These are phyloP conservation scores for Pistacia atlantica DNA, from an alignment of 345 rosid species.

Conservation along the genomic window DNA sequence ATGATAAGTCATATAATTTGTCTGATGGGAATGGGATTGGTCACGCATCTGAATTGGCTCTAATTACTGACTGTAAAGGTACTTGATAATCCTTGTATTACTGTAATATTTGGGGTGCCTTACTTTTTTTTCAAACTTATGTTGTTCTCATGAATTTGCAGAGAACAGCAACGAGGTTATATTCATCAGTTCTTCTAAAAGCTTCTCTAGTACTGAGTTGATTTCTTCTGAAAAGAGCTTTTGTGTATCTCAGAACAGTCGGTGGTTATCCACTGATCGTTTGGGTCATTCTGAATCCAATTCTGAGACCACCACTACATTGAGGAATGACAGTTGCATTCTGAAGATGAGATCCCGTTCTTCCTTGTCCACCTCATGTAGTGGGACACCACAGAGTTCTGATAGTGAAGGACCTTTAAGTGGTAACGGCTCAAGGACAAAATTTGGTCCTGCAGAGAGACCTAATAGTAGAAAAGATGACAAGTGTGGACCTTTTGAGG, in stretches of 20 bases:
- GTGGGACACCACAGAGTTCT: constrained; percentile 47
- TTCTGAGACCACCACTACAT: constrained; percentile 49
- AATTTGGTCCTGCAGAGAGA: constrained; percentile 33
- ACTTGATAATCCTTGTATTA: constrained; percentile 20
- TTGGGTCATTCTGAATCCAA: constrained; percentile 45
- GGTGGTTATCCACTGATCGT: constrained; percentile 37
- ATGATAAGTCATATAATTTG: constrained; percentile 30
- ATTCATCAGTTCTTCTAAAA: constrained; percentile 46
- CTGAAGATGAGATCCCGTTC: constrained; percentile 48
- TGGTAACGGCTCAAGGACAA: constrained; percentile 44
- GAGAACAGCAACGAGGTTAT: constrained; percentile 46
- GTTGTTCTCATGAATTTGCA: constrained; percentile 38
- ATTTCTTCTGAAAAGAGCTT: constrained; percentile 40
- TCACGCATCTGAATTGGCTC: constrained; percentile 42
- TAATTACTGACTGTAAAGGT: constrained; percentile 52
- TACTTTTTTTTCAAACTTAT: constrained; percentile 16
- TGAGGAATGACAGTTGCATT: constrained; percentile 42
- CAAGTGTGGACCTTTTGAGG: constrained; percentile 41
- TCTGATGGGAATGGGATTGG: constrained; percentile 40
- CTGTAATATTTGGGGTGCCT: constrained; percentile 15
- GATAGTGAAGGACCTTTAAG: constrained; percentile 37
- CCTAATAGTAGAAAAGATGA: constrained; percentile 32
- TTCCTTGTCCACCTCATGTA: constrained; percentile 50
- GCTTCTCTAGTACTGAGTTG: constrained; percentile 37
- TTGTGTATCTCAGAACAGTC: constrained; percentile 48